phyloP scores from a whole-genome alignment of 768 basidiomycete genomes.

The Suillus ampliporus region DNA sequence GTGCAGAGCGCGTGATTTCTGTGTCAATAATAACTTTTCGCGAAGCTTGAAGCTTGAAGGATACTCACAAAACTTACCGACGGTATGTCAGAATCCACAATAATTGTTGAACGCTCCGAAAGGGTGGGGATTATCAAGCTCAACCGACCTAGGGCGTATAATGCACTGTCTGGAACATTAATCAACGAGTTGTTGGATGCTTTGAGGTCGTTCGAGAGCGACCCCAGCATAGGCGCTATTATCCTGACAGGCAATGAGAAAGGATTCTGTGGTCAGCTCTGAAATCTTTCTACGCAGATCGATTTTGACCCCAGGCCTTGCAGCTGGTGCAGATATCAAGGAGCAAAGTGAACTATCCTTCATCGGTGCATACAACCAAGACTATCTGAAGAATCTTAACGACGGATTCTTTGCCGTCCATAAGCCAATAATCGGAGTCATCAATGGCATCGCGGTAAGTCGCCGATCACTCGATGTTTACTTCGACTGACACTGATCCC shows the following conservation, averaged over 20 bases:
- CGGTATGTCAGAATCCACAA: constrained; percentile 29
- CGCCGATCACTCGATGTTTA: neutral
- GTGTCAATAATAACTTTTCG: constrained; percentile 6
- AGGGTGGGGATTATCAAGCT: constrained; percentile 66
- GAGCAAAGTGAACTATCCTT: constrained; percentile 91
- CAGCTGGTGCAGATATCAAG: constrained; percentile 97
- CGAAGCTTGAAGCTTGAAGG: neutral
- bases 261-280: constrained; percentile 58
- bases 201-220: constrained; percentile 66
- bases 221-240: constrained; percentile 76
- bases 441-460: constrained; percentile 88
- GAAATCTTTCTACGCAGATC: neutral
- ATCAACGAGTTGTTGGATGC: constrained; percentile 83
- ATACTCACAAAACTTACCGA: neutral
- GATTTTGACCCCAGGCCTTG: neutral
- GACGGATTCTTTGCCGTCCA: constrained; percentile 56
- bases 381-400: constrained; percentile 52
- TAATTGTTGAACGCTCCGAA: constrained; percentile 27
- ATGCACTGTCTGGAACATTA: constrained; percentile 81
- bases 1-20: neutral
- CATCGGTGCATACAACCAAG: constrained; percentile 48
- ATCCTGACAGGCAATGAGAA: constrained; percentile 91
- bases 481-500: neutral
- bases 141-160: constrained; percentile 86
- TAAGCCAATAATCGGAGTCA: constrained; percentile 93